phyloP scores from a whole-genome alignment of 805 yeast genomes.

The Starmerella davenportii region DNA sequence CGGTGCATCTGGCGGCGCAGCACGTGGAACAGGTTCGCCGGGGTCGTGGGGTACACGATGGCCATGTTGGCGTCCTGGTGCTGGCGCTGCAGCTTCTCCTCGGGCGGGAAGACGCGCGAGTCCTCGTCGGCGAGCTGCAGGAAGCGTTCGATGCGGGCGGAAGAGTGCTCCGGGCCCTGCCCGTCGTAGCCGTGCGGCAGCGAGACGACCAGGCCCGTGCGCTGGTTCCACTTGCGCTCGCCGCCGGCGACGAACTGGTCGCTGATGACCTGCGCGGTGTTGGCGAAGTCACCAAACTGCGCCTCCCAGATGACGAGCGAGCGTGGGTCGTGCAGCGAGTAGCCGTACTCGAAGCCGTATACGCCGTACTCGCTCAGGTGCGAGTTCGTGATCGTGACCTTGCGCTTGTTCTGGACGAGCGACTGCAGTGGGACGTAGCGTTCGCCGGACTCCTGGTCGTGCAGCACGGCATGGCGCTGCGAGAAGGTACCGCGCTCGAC shows the following conservation, averaged over 20 bases:
- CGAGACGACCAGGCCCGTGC: constrained; percentile 87
- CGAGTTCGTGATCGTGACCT: constrained; percentile 78
- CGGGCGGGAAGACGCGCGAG: constrained; percentile 80
- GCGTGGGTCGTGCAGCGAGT: constrained; percentile 92
- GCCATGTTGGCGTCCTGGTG: constrained; percentile 98
- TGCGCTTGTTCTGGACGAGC: constrained; percentile 64
- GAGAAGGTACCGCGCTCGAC: constrained; percentile 99
- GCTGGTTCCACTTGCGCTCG: constrained; percentile 97
- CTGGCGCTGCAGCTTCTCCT: constrained; percentile 80
- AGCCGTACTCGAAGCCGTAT: constrained; percentile 98
- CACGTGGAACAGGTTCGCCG: constrained; percentile 89
- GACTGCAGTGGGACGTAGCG: constrained; percentile 74
- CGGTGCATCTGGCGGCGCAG: constrained; percentile 98
- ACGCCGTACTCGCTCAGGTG: constrained; percentile 97
- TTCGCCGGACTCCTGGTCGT: constrained; percentile 77
- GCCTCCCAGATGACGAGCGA: constrained; percentile 98
- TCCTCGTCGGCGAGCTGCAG: constrained; percentile 92
- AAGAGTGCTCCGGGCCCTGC: constrained; percentile 99
- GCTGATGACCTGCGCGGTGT: constrained; percentile 93
- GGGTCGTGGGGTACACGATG: constrained; percentile 95
- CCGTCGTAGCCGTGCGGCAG: constrained; percentile 99
- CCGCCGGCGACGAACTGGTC: constrained; percentile 96
- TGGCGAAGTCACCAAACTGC: constrained; percentile 98
- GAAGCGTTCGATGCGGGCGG: constrained; percentile 94
- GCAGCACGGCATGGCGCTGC: constrained; percentile 96